Base-by-base conservation (phyloP, 2,329 filamentous ascomycete species). In the Calonectria pseudoreteaudii region DNA sequence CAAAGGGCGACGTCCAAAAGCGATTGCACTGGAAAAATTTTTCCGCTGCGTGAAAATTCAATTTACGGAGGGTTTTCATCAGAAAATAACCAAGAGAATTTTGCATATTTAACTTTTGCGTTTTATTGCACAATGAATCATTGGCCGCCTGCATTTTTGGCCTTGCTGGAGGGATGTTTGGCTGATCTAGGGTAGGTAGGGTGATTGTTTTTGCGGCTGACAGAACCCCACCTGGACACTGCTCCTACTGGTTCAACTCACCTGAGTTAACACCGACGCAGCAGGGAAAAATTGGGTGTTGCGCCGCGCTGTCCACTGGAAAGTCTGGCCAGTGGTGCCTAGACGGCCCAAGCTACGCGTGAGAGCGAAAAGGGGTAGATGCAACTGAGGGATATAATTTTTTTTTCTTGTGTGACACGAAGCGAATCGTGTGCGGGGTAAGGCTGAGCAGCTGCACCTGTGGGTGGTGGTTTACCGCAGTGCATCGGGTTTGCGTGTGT, bases 371-470 rank as follows among this genome's bases (percentile, higher is more conserved):
- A 20, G 18, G 56, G 36, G 56, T 2, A 38, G 56, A 38, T 62
- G 56, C 34, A 28, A 62, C 56, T 62, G 56, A 62, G 56, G 56
- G 56, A 62, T 62, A 62, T 62, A 62, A 62, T 23, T 41, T 62
- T 62, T 23, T 41, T 62, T 62, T 56, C 18, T 41, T 26, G 56
- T 34, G 56, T 38, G 31, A 62, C 56, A 62, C 31, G 4, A 18
- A 18, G 34, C 56, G 26, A 34, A 23, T 11, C 36, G 31, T 28
- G 56, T 62, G 56, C 56, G 56, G 56, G 56, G 56, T 62, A 38
- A 38, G 56, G 56, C 56, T 41, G 56, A 26, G 50, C 16, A 30
- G 26, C 26, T 53, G 26, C 26, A 28, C 20, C 11, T 41, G 23
- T 60, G 56, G 30, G n/a, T 38, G 34, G 34, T 38, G n/a, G 30